Percentiles rank a stretch among this genome's conserved stretches.
Conservation (phyloP, 257 asterid genomes). For the Fraxinus excelsior region DNA sequence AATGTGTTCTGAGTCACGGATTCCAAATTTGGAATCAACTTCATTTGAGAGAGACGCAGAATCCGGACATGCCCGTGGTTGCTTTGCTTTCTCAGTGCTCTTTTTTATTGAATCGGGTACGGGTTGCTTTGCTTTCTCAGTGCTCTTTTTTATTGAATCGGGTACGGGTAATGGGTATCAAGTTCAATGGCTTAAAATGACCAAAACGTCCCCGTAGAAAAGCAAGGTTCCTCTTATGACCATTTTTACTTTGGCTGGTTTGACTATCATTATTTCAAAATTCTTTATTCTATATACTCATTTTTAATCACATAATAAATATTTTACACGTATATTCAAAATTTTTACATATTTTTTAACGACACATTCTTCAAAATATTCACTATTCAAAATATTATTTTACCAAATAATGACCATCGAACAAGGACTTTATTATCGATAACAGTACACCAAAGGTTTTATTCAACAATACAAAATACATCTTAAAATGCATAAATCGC, state of each 20-base stretch:
- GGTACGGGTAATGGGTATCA: not conserved
- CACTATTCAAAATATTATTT: too few relatives aligned
- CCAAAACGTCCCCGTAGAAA: not conserved
- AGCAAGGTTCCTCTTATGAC: not conserved
- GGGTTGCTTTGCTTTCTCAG: not conserved
- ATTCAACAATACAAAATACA: too few relatives aligned
- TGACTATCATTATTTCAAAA: too few relatives aligned
- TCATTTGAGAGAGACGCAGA: slow-evolving; percentile 31
- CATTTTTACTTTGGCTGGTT: not conserved
- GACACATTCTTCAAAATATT: too few relatives aligned
- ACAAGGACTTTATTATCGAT: too few relatives aligned
- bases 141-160: not conserved
- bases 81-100: not conserved
- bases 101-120: not conserved
- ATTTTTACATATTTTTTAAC: too few relatives aligned
- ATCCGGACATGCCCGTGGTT: slow-evolving; percentile 39
- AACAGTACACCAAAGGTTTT: too few relatives aligned
- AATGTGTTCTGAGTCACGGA: slow-evolving; percentile 40
- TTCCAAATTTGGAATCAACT: slow-evolving; percentile 38
- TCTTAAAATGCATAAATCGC: too few relatives aligned
- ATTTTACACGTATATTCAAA: too few relatives aligned
- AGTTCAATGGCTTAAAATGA: not conserved
- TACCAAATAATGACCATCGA: too few relatives aligned
- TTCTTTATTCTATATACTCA: too few relatives aligned
- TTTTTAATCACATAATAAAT: too few relatives aligned